A percentile compares a stretch with the other conserved stretches of the same genome.
phyloP scores from a whole-genome alignment of 495 filamentous ascomycete species.

The Xylaria telfairii region DNA sequence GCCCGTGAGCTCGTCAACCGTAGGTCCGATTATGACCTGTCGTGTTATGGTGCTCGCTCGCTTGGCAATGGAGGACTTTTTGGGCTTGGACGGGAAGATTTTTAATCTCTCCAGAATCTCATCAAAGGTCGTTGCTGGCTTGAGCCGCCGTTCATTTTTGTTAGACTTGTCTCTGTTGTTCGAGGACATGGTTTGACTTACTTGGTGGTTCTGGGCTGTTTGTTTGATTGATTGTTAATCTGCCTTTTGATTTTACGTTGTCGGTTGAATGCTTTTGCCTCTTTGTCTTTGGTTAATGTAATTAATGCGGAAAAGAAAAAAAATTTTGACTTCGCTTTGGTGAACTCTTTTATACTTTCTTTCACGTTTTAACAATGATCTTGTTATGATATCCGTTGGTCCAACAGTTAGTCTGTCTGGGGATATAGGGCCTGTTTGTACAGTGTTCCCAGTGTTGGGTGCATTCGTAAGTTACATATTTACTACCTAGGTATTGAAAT shows the following conservation, averaged over 20 bases:
- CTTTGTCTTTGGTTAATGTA: background rate
- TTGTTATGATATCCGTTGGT: background rate
- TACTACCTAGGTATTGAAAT: background rate
- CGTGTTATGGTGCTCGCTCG: no score
- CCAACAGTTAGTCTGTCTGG: background rate
- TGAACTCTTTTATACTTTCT: background rate
- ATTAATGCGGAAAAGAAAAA: background rate
- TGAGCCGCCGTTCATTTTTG: background rate
- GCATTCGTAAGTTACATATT: background rate
- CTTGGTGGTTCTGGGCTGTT: background rate
- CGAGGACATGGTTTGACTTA: background rate
- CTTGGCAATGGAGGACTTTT: no score
- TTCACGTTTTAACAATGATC: background rate
- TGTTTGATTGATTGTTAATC: background rate
- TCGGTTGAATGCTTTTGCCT: background rate
- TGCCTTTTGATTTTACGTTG: background rate
- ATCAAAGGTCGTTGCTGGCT: background rate
- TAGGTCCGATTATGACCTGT: no score
- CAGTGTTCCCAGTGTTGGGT: background rate
- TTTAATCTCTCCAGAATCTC: no score
- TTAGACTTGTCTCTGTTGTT: background rate
- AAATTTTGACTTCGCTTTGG: background rate
- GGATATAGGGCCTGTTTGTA: background rate
- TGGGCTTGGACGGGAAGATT: no score
- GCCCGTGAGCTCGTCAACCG: no score